phyloP scores from a whole-genome alignment of 2,329 filamentous ascomycete species.

The Pseudogymnoascus sp. region DNA sequence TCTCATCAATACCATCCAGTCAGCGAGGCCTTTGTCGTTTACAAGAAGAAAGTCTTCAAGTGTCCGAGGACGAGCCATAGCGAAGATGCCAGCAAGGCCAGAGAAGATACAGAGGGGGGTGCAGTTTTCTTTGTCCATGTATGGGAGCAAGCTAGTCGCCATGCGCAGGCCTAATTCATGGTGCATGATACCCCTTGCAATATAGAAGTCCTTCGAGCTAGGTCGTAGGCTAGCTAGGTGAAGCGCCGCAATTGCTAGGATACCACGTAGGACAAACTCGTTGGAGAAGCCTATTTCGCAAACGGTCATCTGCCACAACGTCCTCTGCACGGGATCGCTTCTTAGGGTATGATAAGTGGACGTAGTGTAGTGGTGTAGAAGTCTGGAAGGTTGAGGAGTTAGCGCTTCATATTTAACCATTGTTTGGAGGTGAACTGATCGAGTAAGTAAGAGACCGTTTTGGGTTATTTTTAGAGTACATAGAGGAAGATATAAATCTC shows the following conservation, averaged over 20 bases:
- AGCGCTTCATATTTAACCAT: too few relatives aligned
- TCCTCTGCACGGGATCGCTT: neutral
- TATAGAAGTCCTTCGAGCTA: neutral
- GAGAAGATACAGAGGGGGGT: conserved; percentile 10
- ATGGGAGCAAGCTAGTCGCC: neutral
- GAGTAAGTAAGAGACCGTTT: too few relatives aligned
- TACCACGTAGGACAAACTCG: conserved; percentile 14
- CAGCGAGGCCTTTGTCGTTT: neutral
- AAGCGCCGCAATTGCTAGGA: conserved; percentile 10
- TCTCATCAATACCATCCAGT: neutral
- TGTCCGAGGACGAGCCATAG: too few relatives aligned
- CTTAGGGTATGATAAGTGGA: conserved; percentile 4
- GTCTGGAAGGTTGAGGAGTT: neutral
- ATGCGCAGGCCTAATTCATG: conserved; percentile 7
- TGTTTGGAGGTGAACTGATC: too few relatives aligned
- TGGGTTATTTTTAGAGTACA: too few relatives aligned
- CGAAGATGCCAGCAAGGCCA: neutral
- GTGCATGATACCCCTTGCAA: neutral
- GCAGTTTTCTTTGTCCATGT: conserved; percentile 5
- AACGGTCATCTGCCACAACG: conserved; percentile 12
- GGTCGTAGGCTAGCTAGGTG: conserved; percentile 12
- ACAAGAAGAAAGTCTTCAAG: neutral
- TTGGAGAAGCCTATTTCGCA: conserved; percentile 2
- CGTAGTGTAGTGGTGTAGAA: conserved; percentile 12
- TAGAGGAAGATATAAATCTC: too few relatives aligned